phyloP scores from a whole-genome alignment of 208 protist species.

The Wallacemonas sp. region DNA sequence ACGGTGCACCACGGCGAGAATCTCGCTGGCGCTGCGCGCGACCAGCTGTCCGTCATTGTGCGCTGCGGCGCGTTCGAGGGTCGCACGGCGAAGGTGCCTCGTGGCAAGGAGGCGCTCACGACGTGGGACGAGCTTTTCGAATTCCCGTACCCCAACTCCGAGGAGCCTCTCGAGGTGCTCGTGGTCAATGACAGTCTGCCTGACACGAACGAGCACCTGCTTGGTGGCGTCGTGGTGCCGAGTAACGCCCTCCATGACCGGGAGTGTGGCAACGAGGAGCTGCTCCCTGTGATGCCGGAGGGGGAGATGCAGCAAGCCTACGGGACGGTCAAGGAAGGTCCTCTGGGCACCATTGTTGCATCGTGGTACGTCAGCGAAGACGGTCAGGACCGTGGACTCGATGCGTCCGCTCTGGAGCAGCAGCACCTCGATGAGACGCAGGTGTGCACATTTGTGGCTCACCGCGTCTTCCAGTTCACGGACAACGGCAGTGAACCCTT shows the following conservation, averaged over 20 bases:
- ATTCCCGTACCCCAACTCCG: constrained; percentile 84
- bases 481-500: constrained; percentile 78
- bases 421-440: constrained; percentile 73
- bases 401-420: constrained; percentile 51
- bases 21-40: constrained; percentile 45
- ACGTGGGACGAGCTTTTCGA: constrained; percentile 91
- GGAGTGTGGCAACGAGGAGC: constrained; percentile 70
- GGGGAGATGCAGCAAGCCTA: constrained; percentile 62
- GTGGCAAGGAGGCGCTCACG: constrained; percentile 56
- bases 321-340: constrained; percentile 61
- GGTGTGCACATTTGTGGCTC: constrained; percentile 75
- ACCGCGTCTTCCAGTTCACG: constrained; percentile 89
- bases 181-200: constrained; percentile 78
- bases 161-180: constrained; percentile 77
- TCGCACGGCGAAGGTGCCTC: constrained; percentile 79
- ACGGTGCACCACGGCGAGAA: constrained; percentile 86
- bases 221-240: constrained; percentile 76
- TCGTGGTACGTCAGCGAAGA: constrained; percentile 83
- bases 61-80: constrained; percentile 89
- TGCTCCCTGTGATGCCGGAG: constrained; percentile 67
- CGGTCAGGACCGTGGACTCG: constrained; percentile 45
- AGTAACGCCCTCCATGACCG: constrained; percentile 65
- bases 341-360: constrained; percentile 68
- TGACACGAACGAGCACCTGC: constrained; percentile 47
- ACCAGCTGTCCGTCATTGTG: constrained; percentile 81